Evolutionary conservation across 2,329 filamentous ascomycete species (phyloP).

Genomic region (Aaosphaeria pasadenensis): DNA sequence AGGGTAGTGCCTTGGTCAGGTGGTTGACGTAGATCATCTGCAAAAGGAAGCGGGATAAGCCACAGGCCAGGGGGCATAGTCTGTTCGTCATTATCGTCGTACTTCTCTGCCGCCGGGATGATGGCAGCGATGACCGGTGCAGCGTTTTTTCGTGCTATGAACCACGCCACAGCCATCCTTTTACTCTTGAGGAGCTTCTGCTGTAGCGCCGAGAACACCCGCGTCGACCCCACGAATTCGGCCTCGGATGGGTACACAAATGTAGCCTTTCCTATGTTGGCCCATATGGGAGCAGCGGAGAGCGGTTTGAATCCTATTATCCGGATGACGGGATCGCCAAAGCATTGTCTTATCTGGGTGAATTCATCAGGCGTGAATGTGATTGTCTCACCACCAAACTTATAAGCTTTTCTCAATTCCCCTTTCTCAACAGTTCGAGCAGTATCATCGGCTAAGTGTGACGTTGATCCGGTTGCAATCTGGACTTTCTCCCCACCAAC

Average conservation of each 20-base stretch:
- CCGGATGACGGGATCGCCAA: constrained; percentile 78
- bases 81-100: constrained; percentile 63
- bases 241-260: constrained; percentile 95
- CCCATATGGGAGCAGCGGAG: constrained; percentile 73
- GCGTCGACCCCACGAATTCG: constrained; percentile 83
- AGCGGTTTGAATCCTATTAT: constrained; percentile 93
- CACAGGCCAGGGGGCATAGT: constrained; percentile 80
- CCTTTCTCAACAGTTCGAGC: constrained; percentile 72
- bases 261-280: constrained; percentile 77
- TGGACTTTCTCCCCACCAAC: constrained; percentile 81
- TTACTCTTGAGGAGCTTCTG: constrained; percentile 77
- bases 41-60: constrained; percentile 83
- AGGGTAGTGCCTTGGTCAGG: constrained; percentile 58
- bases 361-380: constrained; percentile 84
- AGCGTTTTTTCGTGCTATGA: constrained; percentile 76
- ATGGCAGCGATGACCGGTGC: constrained; percentile 78
- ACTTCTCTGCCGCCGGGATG: constrained; percentile 67
- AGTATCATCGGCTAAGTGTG: constrained; percentile 73
- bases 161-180: constrained; percentile 88
- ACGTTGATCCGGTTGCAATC: constrained; percentile 72
- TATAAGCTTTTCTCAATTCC: constrained; percentile 89
- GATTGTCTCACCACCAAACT: constrained; percentile 88
- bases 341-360: constrained; percentile 66
- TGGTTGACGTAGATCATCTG: constrained; percentile 78
- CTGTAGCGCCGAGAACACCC: constrained; percentile 88